Evolutionary conservation across 75 land plant species (phyloP).

Genomic region (Pinus albicaulis): DNA sequence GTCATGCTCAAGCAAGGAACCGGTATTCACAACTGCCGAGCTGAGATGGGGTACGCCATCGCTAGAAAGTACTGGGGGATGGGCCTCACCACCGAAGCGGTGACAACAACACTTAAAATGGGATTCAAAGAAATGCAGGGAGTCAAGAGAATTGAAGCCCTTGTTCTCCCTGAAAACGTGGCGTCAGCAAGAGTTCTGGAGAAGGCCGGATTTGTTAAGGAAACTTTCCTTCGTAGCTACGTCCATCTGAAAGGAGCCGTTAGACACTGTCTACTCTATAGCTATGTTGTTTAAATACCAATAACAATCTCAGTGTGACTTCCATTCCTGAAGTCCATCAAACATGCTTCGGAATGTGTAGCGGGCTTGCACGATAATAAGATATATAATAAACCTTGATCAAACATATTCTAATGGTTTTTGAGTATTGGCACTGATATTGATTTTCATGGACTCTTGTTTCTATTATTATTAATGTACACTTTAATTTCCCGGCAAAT

Average conservation of each 20-base stretch:
- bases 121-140: conserved; percentile 35
- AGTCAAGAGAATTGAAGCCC: conserved; percentile 41
- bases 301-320: too few relatives aligned
- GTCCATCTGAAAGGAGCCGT: conserved; percentile 15
- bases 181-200: conserved; percentile 50
- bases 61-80: conserved; percentile 42
- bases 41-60: conserved; percentile 43
- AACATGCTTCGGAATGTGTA: too few relatives aligned
- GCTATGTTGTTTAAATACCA: too few relatives aligned
- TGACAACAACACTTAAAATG: conserved; percentile 17
- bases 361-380: too few relatives aligned
- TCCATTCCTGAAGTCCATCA: too few relatives aligned
- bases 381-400: too few relatives aligned
- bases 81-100: conserved; percentile 49
- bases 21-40: conserved; percentile 6
- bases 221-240: conserved; percentile 42
- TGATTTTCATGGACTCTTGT: too few relatives aligned
- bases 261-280: neutral
- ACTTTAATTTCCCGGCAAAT: too few relatives aligned
- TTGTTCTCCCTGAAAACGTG: conserved; percentile 38
- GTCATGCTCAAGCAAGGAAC: neutral
- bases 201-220: conserved; percentile 47
- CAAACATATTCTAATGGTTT: too few relatives aligned
- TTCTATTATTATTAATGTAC: too few relatives aligned
- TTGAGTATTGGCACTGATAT: too few relatives aligned